Evolutionary conservation across 169 alveolate genomes (phyloP).

Genomic region (Theileria parva): DNA sequence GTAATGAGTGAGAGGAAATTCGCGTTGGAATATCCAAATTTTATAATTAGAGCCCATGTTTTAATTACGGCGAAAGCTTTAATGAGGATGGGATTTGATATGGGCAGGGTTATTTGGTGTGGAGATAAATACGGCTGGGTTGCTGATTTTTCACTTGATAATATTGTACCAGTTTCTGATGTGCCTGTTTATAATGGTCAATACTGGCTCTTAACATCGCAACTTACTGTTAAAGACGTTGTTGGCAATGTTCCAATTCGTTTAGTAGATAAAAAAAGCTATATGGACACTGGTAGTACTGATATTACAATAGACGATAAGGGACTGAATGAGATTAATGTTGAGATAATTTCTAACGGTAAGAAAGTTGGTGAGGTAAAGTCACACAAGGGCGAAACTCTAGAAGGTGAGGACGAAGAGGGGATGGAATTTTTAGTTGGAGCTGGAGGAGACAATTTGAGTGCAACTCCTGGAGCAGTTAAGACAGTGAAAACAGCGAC

Average conservation of each 20-base stretch:
- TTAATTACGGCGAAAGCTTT: constrained; percentile 55
- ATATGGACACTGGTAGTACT: constrained; percentile 1
- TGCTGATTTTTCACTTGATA: constrained; percentile 56
- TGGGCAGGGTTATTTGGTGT: constrained; percentile 66
- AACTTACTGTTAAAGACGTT: constrained; percentile 45
- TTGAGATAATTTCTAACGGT: background rate
- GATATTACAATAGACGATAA: constrained; percentile 18
- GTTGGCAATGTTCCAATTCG: constrained; percentile 35
- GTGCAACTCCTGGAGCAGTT: constrained; percentile 58
- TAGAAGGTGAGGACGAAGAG: constrained; percentile 10
- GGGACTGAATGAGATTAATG: background rate
- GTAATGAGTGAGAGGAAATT: constrained; percentile 39
- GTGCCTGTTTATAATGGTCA: constrained; percentile 65
- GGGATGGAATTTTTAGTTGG: constrained; percentile 5
- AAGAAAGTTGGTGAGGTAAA: constrained; percentile 12
- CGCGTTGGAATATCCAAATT: constrained; percentile 38
- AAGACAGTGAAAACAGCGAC: constrained; percentile 41
- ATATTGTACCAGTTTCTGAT: constrained; percentile 46
- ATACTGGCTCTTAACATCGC: constrained; percentile 61
- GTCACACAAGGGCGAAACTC: constrained; percentile 10
- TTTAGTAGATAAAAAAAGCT: background rate
- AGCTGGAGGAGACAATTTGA: constrained; percentile 15
- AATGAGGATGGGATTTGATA: constrained; percentile 44
- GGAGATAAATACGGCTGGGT: constrained; percentile 72
- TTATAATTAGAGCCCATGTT: constrained; percentile 61